phyloP scores from a whole-genome alignment of 208 protist species.

The Leishmania mexicana region DNA sequence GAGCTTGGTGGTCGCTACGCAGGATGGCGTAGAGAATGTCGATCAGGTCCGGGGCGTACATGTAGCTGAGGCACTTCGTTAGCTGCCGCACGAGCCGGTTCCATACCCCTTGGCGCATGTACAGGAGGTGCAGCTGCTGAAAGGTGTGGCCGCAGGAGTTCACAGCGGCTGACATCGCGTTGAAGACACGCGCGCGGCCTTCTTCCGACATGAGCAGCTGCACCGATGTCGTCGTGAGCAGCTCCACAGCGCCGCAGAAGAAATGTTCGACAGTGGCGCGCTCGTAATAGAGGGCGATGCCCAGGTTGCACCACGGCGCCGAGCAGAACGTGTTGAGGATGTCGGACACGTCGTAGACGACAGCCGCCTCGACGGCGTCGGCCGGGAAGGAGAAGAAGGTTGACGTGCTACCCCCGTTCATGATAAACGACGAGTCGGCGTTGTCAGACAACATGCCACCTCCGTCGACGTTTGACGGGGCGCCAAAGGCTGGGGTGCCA shows the following conservation, averaged over 20 bases:
- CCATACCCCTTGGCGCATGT: constrained; percentile 63
- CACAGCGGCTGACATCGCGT: constrained; percentile 53
- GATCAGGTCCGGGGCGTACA: constrained; percentile 56
- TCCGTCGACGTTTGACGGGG: neutral
- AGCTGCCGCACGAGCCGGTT: constrained; percentile 58
- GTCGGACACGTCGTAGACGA: constrained; percentile 75
- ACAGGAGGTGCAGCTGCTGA: constrained; percentile 40
- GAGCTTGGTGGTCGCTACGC: constrained; percentile 30
- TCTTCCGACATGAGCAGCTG: constrained; percentile 66
- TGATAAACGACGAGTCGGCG: constrained; percentile 6
- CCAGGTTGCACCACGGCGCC: constrained; percentile 78
- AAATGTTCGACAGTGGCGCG: constrained; percentile 53
- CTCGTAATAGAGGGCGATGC: constrained; percentile 79
- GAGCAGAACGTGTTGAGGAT: constrained; percentile 67
- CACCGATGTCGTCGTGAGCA: constrained; percentile 64
- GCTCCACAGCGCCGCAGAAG: constrained; percentile 57
- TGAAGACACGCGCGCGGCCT: constrained; percentile 55
- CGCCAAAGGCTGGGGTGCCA: neutral
- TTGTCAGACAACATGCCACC: neutral
- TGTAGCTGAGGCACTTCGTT: constrained; percentile 58
- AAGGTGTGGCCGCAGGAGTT: constrained; percentile 40
- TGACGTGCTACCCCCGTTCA: constrained; percentile 17
- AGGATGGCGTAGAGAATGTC: constrained; percentile 61
- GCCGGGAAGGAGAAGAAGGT: constrained; percentile 40
- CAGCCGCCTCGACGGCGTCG: constrained; percentile 41